These are phyloP conservation scores for Debaryomyces sp. DNA, from an alignment of 1,139 yeast species.

Conservation along the genomic window DNA sequence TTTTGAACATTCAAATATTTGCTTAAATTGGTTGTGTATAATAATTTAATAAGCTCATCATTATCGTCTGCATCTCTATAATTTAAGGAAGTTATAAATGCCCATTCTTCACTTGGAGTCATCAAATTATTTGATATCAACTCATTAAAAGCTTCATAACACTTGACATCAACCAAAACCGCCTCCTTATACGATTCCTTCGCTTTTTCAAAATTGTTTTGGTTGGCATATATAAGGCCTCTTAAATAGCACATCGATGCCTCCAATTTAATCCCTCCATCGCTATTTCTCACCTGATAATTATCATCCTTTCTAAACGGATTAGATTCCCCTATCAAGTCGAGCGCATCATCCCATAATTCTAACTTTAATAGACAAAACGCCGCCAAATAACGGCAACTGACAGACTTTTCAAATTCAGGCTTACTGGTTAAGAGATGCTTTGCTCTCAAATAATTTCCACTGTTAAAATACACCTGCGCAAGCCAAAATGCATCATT, in stretches of 20 bases:
- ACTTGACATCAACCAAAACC: conserved; percentile 81
- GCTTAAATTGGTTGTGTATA: conserved; percentile 77
- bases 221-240: conserved; percentile 82
- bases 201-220: conserved; percentile 83
- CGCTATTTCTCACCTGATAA: conserved; percentile 47
- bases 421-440: conserved; percentile 53
- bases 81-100: conserved; percentile 64
- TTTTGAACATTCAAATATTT: conserved; percentile 66
- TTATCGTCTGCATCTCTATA: conserved; percentile 80
- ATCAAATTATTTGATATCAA: conserved; percentile 72
- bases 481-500: conserved; percentile 97
- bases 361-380: conserved; percentile 73
- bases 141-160: conserved; percentile 91
- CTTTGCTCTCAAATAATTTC: conserved; percentile 79
- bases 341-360: conserved; percentile 87
- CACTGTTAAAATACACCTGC: conserved; percentile 77
- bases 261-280: conserved; percentile 83
- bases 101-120: conserved; percentile 90
- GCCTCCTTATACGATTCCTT: conserved; percentile 90
- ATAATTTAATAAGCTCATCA: conserved; percentile 72
- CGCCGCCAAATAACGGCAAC: conserved; percentile 84
- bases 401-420: conserved; percentile 50
- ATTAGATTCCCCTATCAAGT: conserved; percentile 80
- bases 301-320: conserved; percentile 57
- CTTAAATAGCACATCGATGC: conserved; percentile 86